These are phyloP conservation scores for Parmelia sp. DNA, from an alignment of 495 filamentous ascomycete genomes.

Conservation along the genomic window DNA sequence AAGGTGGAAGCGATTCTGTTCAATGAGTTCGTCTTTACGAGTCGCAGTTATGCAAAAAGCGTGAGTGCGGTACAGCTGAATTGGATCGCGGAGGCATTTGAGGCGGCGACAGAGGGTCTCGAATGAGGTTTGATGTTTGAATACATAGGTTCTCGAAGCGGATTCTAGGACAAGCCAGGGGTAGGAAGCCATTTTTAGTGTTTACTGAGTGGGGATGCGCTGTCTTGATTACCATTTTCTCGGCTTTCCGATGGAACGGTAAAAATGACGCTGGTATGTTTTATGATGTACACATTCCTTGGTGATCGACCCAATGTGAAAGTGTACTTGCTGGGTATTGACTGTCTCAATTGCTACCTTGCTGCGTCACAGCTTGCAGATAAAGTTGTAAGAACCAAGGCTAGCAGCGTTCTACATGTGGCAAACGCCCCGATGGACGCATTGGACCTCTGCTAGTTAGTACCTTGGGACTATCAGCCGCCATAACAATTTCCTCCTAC, in stretches of 20 bases:
- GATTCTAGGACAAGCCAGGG: neutral
- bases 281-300: too few species aligned
- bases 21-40: slow-evolving; percentile 91
- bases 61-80: slow-evolving; percentile 82
- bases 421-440: neutral
- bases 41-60: slow-evolving; percentile 80
- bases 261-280: too few species aligned
- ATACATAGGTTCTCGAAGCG: neutral
- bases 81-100: slow-evolving; percentile 73
- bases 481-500: neutral
- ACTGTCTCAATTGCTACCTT: neutral
- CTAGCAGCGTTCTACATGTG: neutral
- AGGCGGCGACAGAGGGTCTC: slow-evolving; percentile 14
- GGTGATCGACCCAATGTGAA: too few species aligned
- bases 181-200: neutral
- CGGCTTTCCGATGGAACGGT: too few species aligned
- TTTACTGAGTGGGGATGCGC: too few species aligned
- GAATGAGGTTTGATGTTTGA: neutral
- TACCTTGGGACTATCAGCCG: neutral
- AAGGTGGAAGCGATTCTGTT: slow-evolving; percentile 95
- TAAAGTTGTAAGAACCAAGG: neutral
- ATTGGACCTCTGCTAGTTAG: neutral
- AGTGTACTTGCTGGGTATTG: too few species aligned
- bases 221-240: too few species aligned
- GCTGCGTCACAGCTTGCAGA: neutral